A percentile compares a stretch with the other conserved stretches of the same genome.
Conservation (phyloP, 1,284 basidiomycete genomes). For the Schizophyllum amplum region DNA sequence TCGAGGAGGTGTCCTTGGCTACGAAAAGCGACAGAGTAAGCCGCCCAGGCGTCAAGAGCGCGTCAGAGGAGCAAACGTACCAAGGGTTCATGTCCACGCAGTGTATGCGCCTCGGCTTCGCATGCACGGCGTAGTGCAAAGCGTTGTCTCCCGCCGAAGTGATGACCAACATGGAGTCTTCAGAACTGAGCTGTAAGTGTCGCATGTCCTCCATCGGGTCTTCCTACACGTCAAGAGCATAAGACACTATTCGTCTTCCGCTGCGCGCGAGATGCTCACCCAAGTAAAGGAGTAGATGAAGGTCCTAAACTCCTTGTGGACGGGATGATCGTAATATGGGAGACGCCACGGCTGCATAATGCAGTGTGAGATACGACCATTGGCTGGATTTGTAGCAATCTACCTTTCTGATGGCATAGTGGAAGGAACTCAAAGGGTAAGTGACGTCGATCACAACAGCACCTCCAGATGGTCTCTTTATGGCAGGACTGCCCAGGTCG, state of each 20-base stretch:
- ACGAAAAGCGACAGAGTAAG: neutral
- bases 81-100: conserved; percentile 70
- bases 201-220: conserved; percentile 75
- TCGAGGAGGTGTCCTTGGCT: conserved; percentile 76
- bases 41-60: neutral
- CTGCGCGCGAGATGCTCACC: conserved; percentile 27
- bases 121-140: conserved; percentile 71
- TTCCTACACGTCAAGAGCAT: conserved; percentile 36
- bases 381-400: conserved; percentile 11
- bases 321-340: conserved; percentile 69
- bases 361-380: conserved; percentile 1
- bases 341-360: conserved; percentile 59
- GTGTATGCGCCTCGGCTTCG: conserved; percentile 58
- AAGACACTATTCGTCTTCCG: neutral
- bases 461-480: conserved; percentile 11
- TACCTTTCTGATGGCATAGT: conserved; percentile 62
- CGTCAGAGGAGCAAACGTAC: conserved; percentile 21
- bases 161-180: conserved; percentile 71
- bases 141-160: conserved; percentile 81
- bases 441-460: conserved; percentile 41
- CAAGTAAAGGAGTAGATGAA: conserved; percentile 74
- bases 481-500: conserved; percentile 33
- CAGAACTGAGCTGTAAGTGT: conserved; percentile 48
- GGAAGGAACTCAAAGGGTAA: conserved; percentile 64
- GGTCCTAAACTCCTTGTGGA: conserved; percentile 71